A percentile compares a stretch with the other conserved stretches of the same genome.
Evolutionary conservation across 2,329 filamentous ascomycete species (phyloP).

Genomic region (Penicillium frequentans): DNA sequence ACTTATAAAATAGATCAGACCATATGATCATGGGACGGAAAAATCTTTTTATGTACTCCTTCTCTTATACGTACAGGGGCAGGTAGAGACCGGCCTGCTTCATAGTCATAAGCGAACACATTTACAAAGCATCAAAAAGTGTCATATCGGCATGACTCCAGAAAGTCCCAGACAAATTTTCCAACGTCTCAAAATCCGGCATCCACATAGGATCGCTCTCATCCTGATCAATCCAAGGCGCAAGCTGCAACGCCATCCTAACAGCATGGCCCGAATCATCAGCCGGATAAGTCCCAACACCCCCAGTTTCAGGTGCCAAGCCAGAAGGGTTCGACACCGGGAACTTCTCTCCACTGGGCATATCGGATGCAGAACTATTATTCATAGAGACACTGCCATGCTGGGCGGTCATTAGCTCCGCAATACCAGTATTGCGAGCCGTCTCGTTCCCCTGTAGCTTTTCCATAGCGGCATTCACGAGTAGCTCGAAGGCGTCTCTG

Average conservation of each 20-base stretch:
- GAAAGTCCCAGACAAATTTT: conserved; percentile 30
- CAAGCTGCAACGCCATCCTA: conserved; percentile 40
- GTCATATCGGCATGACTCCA: conserved; percentile 30
- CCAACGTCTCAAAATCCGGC: conserved; percentile 39
- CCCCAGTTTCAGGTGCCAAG: conserved; percentile 9
- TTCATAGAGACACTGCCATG: conserved; percentile 17
- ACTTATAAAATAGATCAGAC: no score
- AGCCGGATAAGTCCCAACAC: conserved; percentile 13
- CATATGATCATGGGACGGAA: no score
- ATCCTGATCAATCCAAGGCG: conserved; percentile 42
- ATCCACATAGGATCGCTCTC: conserved; percentile 39
- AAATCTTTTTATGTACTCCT: no score
- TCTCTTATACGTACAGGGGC: no score
- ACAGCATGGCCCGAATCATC: conserved; percentile 34
- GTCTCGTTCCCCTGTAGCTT: conserved; percentile 43
- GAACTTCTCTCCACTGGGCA: conserved; percentile 17
- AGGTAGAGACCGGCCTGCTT: no score
- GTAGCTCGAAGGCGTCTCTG: conserved; percentile 49
- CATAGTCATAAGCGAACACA: no score
- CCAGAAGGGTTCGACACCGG: conserved; percentile 8
- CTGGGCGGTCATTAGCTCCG: conserved; percentile 43
- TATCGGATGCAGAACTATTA: conserved; percentile 12
- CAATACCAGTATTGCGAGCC: conserved; percentile 36
- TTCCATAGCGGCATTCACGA: conserved; percentile 50
- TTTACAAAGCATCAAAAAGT: conserved; percentile 25